These are phyloP conservation scores for Phytopythium boreale DNA, from an alignment of 352 stramenopile genomes.

Conservation along the genomic window DNA sequence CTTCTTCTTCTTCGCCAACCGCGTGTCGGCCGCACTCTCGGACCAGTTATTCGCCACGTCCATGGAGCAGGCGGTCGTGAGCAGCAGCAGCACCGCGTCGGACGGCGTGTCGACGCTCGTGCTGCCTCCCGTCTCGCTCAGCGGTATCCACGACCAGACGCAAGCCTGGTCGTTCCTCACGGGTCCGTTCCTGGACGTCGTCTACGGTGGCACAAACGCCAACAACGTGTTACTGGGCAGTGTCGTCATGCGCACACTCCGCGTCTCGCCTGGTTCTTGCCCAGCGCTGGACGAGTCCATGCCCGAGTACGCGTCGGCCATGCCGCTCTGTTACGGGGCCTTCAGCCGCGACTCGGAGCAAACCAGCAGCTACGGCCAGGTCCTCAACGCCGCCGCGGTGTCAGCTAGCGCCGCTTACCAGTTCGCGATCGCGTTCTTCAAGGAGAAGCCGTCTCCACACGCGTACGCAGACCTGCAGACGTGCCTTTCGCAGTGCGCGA, in stretches of 20 bases:
- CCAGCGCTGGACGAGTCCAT: slow-evolving; percentile 35
- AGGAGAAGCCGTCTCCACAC: slow-evolving; percentile 29
- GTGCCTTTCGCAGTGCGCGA: slow-evolving; percentile 48
- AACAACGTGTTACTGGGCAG: slow-evolving; percentile 53
- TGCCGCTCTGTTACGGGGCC: slow-evolving; percentile 60
- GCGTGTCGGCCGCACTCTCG: slow-evolving; percentile 41
- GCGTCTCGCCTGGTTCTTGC: slow-evolving; percentile 53
- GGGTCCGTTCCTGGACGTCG: slow-evolving; percentile 50
- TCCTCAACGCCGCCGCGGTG: slow-evolving; percentile 59
- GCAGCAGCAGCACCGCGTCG: neutral
- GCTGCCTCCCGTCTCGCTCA: slow-evolving; percentile 39
- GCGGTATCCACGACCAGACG: slow-evolving; percentile 46
- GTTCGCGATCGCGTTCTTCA: slow-evolving; percentile 52
- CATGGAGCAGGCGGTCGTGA: slow-evolving; percentile 6
- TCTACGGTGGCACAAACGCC: slow-evolving; percentile 32
- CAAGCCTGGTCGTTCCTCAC: slow-evolving; percentile 68
- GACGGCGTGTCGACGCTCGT: slow-evolving; percentile 13
- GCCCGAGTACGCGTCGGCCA: slow-evolving; percentile 54
- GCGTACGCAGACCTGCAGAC: slow-evolving; percentile 48
- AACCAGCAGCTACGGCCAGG: slow-evolving; percentile 42
- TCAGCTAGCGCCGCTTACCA: slow-evolving; percentile 34
- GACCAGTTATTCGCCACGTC: slow-evolving; percentile 44
- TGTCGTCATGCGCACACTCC: slow-evolving; percentile 52
- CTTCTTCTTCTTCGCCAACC: slow-evolving; percentile 75
- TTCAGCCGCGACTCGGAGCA: slow-evolving; percentile 38